Evolutionary conservation across 495 filamentous ascomycete species (phyloP).

Genomic region (Neurospora sp.): DNA sequence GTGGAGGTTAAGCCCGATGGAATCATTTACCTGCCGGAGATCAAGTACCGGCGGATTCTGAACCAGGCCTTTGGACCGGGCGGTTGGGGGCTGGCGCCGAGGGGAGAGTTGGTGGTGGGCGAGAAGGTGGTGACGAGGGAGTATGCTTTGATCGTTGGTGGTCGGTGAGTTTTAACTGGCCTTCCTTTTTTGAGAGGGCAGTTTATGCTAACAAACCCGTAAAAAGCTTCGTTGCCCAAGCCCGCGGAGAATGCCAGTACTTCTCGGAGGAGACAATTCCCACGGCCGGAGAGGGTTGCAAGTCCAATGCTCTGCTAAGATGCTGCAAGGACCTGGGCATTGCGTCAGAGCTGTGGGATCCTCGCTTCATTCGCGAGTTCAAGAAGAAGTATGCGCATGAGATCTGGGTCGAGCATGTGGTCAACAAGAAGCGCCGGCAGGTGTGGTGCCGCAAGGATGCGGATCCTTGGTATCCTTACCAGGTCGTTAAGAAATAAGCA

Average conservation of each 20-base stretch:
- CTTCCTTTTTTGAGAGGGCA: no score
- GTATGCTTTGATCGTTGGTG: slow-evolving; percentile 84
- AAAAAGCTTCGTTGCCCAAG: slow-evolving; percentile 74
- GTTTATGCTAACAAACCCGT: not conserved
- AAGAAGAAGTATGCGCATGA: slow-evolving; percentile 54
- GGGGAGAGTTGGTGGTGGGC: slow-evolving; percentile 85
- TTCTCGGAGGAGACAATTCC: slow-evolving; percentile 87
- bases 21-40: slow-evolving; percentile 93
- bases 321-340: slow-evolving; percentile 97
- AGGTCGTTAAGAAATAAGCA: slow-evolving; percentile 7
- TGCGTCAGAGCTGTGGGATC: slow-evolving; percentile 94
- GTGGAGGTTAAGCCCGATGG: slow-evolving; percentile 96
- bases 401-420: slow-evolving; percentile 55
- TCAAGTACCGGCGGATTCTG: slow-evolving; percentile 91
- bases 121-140: slow-evolving; percentile 83
- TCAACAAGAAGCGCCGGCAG: slow-evolving; percentile 79
- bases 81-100: slow-evolving; percentile 85
- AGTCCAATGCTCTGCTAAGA: slow-evolving; percentile 91
- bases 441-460: slow-evolving; percentile 83
- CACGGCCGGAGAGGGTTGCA: slow-evolving; percentile 94
- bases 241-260: slow-evolving; percentile 91
- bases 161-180: slow-evolving; percentile 51
- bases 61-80: slow-evolving; percentile 91
- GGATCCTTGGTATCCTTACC: slow-evolving; percentile 63
- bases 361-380: slow-evolving; percentile 71